These are phyloP conservation scores for Conringia planisiliqua DNA, from an alignment of 345 rosid species.

Conservation along the genomic window DNA sequence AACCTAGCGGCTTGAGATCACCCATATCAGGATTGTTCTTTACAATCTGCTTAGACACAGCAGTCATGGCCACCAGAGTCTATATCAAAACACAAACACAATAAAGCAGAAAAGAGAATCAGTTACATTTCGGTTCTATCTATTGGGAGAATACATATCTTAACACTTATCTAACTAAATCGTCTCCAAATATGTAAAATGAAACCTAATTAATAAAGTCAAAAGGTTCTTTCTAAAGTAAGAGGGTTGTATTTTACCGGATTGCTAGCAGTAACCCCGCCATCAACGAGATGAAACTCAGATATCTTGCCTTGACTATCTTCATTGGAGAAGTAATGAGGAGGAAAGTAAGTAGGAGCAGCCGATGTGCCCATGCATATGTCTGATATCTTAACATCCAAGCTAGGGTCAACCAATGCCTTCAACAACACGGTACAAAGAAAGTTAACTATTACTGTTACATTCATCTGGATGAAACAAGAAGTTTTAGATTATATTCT, in stretches of 20 bases:
- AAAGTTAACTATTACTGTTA: neutral
- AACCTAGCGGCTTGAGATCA: constrained; percentile 42
- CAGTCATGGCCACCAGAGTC: constrained; percentile 62
- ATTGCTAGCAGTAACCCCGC: constrained; percentile 62
- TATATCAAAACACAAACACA: constrained; percentile 28
- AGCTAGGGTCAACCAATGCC: constrained; percentile 29
- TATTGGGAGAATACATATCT: no score
- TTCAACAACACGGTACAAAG: constrained; percentile 16
- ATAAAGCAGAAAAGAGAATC: neutral
- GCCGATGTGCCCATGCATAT: constrained; percentile 70
- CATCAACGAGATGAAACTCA: constrained; percentile 74
- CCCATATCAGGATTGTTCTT: constrained; percentile 47
- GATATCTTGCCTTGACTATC: constrained; percentile 35
- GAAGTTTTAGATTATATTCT: neutral
- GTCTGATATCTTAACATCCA: constrained; percentile 58
- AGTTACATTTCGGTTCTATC: neutral
- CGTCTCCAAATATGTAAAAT: neutral
- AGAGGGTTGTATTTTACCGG: constrained; percentile 42
- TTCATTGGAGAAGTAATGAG: constrained; percentile 48
- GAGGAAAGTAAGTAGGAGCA: constrained; percentile 69
- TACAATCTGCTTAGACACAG: constrained; percentile 51
- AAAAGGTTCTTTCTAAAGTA: neutral
- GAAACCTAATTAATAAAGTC: neutral
- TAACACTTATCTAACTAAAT: neutral
- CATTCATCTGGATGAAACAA: neutral